Evolutionary conservation across 805 yeast species (phyloP).

Genomic region (Scheffersomyces spartinae): DNA sequence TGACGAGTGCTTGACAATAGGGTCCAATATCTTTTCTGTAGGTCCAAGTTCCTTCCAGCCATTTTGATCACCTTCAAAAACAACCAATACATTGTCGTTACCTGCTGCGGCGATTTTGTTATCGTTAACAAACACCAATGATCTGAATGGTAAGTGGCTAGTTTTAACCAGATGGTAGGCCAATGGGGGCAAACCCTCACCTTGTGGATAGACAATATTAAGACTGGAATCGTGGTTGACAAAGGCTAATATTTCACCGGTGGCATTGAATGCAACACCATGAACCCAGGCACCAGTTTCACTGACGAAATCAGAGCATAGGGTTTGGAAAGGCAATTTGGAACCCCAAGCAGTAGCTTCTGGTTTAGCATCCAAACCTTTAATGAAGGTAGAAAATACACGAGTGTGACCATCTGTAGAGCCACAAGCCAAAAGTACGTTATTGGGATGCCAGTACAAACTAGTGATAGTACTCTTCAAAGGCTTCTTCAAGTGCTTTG

Average conservation of each 20-base stretch:
- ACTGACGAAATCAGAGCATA: slow-evolving; percentile 66
- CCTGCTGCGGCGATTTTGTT: slow-evolving; percentile 77
- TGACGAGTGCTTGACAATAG: slow-evolving; percentile 9
- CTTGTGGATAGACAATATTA: slow-evolving; percentile 67
- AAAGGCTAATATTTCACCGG: slow-evolving; percentile 67
- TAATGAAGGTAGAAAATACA: slow-evolving; percentile 80
- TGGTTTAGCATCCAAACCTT: slow-evolving; percentile 80
- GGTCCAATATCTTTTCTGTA: slow-evolving; percentile 47
- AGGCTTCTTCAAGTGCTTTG: slow-evolving; percentile 95
- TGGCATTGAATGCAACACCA: slow-evolving; percentile 75
- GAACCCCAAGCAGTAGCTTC: slow-evolving; percentile 84
- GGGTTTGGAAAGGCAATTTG: slow-evolving; percentile 85
- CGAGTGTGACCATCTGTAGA: slow-evolving; percentile 90
- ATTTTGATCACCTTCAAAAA: slow-evolving; percentile 57
- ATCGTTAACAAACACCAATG: slow-evolving; percentile 60
- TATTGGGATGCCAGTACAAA: slow-evolving; percentile 89
- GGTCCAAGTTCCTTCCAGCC: slow-evolving; percentile 53
- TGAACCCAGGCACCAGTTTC: slow-evolving; percentile 86
- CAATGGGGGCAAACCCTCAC: slow-evolving; percentile 50
- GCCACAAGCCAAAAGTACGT: slow-evolving; percentile 78
- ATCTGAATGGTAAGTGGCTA: slow-evolving; percentile 66
- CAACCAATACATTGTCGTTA: slow-evolving; percentile 81
- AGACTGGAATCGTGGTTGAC: slow-evolving; percentile 83
- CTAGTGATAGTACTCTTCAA: slow-evolving; percentile 75
- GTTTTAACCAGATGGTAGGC: slow-evolving; percentile 51